Base-by-base conservation (phyloP, 2,329 filamentous ascomycete species). In the Aspergillus fumigatiaffinis region DNA sequence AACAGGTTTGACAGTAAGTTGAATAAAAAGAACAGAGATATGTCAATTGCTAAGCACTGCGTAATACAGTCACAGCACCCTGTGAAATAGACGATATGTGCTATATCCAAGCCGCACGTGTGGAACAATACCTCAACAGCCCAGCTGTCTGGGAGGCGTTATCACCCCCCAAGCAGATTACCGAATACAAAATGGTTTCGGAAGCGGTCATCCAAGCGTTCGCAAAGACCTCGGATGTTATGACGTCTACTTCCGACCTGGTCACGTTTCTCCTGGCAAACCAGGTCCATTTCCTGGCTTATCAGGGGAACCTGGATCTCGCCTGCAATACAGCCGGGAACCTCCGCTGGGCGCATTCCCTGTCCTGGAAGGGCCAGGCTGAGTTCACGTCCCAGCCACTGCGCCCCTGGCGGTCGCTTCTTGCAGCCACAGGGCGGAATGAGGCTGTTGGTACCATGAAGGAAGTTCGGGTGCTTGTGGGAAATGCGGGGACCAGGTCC, bases 281-380 rank as follows among this genome's bases (percentile, higher is more conserved):
- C 21, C 52, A 56, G 9, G 60, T 63, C 0, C 46, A 68, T 51
- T 66, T 61, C 29, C 52, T 69, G 8, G 60, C 61, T 1, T 69
- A 67, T 32, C 66, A 68, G 28, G 66, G 66, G 0, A 68, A 68
- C 12, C 54, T 68, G 0, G 66, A 68, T 25, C 48, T 68, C 9
- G 66, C 66, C 3, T 69, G 67, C 26, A 69, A 69, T 21, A 68
- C 66, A 1, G 67, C 67, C 4, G 67, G 66, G 9, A 65, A 58
- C 28, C 54, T 67, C 2, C 60, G 62, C 1, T 68, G 65, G 66
- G 58, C 66, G 1, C 50, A 63, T 50, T 62, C 65, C 14, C 56
- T 68, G 17, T 17, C 48, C 1, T 67, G 66, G 66, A 66, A 66
- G 38, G 65, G 66, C 1, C 66, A 68, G 50, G 47, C 54, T 3